Evolutionary conservation across 495 filamentous ascomycete genomes (phyloP), one percentile per base, ranked within the genome.

Genomic region (Corynascus novoguineensis): DNA sequence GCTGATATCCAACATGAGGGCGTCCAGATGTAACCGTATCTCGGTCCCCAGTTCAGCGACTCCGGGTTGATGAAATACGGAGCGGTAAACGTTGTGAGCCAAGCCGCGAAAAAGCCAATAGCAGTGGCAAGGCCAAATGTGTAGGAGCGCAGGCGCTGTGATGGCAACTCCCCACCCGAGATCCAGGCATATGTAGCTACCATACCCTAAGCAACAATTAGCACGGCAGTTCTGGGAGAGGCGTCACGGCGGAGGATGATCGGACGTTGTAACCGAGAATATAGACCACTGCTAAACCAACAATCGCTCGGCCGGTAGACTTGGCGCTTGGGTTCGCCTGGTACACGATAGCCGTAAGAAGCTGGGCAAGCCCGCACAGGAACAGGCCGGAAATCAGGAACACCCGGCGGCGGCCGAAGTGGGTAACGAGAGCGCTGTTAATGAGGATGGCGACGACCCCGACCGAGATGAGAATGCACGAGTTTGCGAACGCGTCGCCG

Each of bases 11-110:
- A 51, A 44, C 69, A 77, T 5, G 65, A 66, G 6, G 75, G 76
- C 4, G 75, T 69, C 75, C 75, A 78, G 40, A 83, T 83, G 65
- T 79, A 84, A 6, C 79, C 77, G 47, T 79, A 80, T 56, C 72
- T 77, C 4, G 78, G 78, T 1, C 81, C 81, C 81, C 80, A 85
- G 60, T 79, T 76, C 17, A 84, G 60, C 15, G 74, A 67, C 32
- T 68, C 65, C 0, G 82, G 81, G 60, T 84, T 84, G 64, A 85
- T 84, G 60, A 85, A 83, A 61, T 84, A 83, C 21, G 81, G 76
- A 5, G 80, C 78, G 0, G 81, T 82, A 57, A 83, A 84, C 4
- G 79, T 82, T 1, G 76, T 76, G 25, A 83, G 68, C 81, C 81
- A 82, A 24, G 77, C 78, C 25, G 72, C 71, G 41, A 80, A 68